A percentile compares a stretch with the other conserved stretches of the same genome.
Evolutionary conservation across 2,329 filamentous ascomycete species (phyloP).

Genomic region (Calonectria fujianensis): DNA sequence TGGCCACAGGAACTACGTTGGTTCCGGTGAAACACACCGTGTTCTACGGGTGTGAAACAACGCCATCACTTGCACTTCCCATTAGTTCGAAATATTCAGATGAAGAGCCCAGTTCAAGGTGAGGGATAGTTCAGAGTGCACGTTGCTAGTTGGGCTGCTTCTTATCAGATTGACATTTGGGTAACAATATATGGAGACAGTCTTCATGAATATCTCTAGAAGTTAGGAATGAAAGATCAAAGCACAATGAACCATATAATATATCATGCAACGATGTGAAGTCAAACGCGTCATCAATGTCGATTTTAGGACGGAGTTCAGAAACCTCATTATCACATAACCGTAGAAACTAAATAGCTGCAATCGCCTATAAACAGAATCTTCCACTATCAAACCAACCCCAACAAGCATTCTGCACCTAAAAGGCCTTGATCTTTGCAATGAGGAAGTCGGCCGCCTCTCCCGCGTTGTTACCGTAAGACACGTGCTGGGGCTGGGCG

Average conservation of each 20-base stretch:
- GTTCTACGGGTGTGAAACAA: not conserved
- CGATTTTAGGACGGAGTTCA: not conserved
- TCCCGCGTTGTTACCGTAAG: slow-evolving; percentile 12
- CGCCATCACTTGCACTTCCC: not conserved
- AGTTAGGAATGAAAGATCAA: not conserved
- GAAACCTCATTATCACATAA: not conserved
- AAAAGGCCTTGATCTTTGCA: not conserved
- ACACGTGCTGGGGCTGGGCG: slow-evolving; percentile 18
- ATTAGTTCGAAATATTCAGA: not conserved
- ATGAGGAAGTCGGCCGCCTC: slow-evolving; percentile 15
- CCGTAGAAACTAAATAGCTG: not conserved
- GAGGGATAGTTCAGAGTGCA: not conserved
- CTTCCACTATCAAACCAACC: not conserved
- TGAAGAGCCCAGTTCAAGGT: too few species aligned
- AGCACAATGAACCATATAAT: not conserved
- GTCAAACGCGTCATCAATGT: not conserved
- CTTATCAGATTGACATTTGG: not conserved
- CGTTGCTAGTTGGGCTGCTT: not conserved
- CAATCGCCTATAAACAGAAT: not conserved
- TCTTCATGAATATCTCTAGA: not conserved
- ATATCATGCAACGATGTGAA: not conserved
- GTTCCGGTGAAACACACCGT: not conserved
- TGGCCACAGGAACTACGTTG: not conserved
- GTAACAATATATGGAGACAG: not conserved
- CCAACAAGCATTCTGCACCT: not conserved